Base-by-base conservation (phyloP, 2,329 filamentous ascomycete species). In the Stagonosporopsis cucurbitacearum region DNA sequence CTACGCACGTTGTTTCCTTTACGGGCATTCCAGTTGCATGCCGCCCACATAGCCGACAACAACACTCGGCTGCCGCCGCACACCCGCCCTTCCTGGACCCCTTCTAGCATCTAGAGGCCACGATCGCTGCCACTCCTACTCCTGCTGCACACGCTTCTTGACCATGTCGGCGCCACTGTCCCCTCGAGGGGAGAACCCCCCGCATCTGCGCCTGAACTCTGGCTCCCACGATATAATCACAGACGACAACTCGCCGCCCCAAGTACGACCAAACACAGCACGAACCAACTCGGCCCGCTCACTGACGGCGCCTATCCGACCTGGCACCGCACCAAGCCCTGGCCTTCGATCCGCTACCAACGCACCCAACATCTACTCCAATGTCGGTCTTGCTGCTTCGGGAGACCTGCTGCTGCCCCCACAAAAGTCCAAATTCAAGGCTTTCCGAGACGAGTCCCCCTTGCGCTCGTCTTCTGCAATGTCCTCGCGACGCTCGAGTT, bases 141-240 rank as follows among this genome's bases (percentile, higher is more conserved):
- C 12, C 22, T 43, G 42, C 43, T 62, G 51, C 41, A 55, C 49
- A 50, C 59, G 50, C 46, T 54, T 59, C 40, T 54, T 59, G 57
- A 58, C 59, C 58, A 67, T 66, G 60, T 59, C 66, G 58, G 62
- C 65, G 39, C 66, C 66, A 40, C 66, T 61, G 58, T 73, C 74
- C 41, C 70, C 72, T 20, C 65, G 72, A 55, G 64, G 68, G 39
- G 66, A 70, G 43, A 66, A 64, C 46, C 77, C 82, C 59, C 85
- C 86, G 62, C 86, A 88, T 62, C 84, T 89, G 56, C 84, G 85
- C 54, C 80, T 89, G 60, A 88, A 88, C 68, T 87, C 85, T 23
- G 85, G 82, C 41, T 80, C 78, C 26, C 68, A 84, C 61, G 81
- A 88, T 66, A 74, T 81, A 28, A 76, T 80, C 58, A 75, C 72